Base-by-base conservation (phyloP, 148 eudicot species). In the Chenopodium suecicum region DNA sequence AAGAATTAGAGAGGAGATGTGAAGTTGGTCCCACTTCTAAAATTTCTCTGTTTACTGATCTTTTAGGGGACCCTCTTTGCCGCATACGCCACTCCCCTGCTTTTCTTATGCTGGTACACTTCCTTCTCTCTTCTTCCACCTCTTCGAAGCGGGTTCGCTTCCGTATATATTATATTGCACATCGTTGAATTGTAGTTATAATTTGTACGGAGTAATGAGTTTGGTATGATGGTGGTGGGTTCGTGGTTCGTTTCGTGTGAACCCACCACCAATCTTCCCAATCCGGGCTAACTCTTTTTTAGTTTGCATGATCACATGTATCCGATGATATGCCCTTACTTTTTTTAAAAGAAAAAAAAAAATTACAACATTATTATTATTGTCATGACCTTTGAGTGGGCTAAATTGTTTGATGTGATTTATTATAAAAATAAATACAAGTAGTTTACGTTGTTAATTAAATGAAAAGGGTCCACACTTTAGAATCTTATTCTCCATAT, bases 51-150 rank as follows among this genome's bases (percentile, higher is more conserved):
- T 94, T 88, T 83, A 91, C 99, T 74, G 91, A 95, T 78, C 96
- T 92, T 60, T 78, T 95, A 5, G 98, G 99, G 17, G 99, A 95
- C 87, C 99, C 99, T 27, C 83, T 95, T 62, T 95, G 98, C 86
- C 84, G 99, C 79, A 89, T 95, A 37, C 98, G 99, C 83, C 81
- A 95, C 64, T 92, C 99, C 79, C 99, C 99, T 56, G 87, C 91
- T 79, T 92, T 85, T 85, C 94, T 90, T 89, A 95, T 95, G 99
- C 97, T 95, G 85, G 98, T 93, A 84, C 31, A 29, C 3, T 7
- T 16, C 27, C 2, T 13, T 46, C 37, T 37, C 23, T 13, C 4
- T 66, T n/a, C 13, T 66, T 2, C 7, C 8, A 56, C 14, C 5
- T 9, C 52, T 48, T 48, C 13, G 11, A 34, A 34, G 37, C 37